A percentile compares a stretch with the other conserved stretches of the same genome.
These are phyloP conservation scores for Podaxis carcinomalis DNA, from an alignment of 768 basidiomycete species.

Conservation along the genomic window DNA sequence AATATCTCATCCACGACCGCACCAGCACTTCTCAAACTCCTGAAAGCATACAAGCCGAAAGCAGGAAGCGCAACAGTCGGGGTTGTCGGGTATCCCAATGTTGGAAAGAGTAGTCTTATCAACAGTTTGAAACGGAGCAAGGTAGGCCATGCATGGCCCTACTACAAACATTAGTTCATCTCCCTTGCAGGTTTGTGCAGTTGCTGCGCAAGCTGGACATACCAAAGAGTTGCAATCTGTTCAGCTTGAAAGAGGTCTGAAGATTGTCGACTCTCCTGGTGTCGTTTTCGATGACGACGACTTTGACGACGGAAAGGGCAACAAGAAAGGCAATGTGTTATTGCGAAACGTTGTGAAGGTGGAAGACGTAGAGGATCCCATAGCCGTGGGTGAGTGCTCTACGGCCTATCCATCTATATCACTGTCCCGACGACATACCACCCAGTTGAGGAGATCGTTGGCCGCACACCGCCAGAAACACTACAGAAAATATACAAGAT, in stretches of 20 bases:
- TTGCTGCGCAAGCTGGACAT: conserved; percentile 92
- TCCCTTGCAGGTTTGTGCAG: conserved; percentile 69
- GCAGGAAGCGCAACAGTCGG: conserved; percentile 78
- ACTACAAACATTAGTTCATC: background rate
- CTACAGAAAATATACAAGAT: conserved; percentile 84
- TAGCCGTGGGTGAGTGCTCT: conserved; percentile 67
- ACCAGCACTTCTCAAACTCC: conserved; percentile 70
- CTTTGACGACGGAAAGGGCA: conserved; percentile 34
- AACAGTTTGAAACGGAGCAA: conserved; percentile 88
- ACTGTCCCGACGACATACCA: background rate
- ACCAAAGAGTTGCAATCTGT: conserved; percentile 90
- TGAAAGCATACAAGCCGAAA: conserved; percentile 79
- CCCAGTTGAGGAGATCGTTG: conserved; percentile 82
- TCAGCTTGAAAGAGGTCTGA: conserved; percentile 88
- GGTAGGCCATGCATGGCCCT: conserved; percentile 29
- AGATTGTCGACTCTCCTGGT: conserved; percentile 93
- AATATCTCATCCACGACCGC: conserved; percentile 78
- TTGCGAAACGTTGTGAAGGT: conserved; percentile 88
- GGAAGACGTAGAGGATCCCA: conserved; percentile 88
- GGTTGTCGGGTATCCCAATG: conserved; percentile 95
- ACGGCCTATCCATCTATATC: background rate
- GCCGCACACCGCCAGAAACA: conserved; percentile 63
- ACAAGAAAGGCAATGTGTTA: conserved; percentile 60
- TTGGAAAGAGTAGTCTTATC: conserved; percentile 93
- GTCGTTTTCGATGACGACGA: conserved; percentile 92